Percentiles rank a stretch among this genome's conserved stretches.
phyloP scores from a whole-genome alignment of 805 yeast species.

The Ogataea paraovalis region DNA sequence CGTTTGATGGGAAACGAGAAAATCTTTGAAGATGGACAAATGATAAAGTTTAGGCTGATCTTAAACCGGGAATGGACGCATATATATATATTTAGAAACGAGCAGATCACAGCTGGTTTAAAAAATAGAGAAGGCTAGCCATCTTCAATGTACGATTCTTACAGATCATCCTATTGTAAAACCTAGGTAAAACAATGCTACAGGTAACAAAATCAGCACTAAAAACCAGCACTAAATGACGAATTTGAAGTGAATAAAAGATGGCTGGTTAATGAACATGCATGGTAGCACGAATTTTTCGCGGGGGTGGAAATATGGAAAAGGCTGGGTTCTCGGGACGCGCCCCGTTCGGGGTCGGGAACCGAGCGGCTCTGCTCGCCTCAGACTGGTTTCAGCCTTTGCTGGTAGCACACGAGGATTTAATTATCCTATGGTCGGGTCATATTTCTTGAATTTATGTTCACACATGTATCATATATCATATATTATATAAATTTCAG shows the following conservation, averaged over 20 bases:
- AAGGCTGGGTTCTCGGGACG: neutral
- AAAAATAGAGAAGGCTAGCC: neutral
- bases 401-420: too few species aligned
- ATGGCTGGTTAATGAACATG: neutral
- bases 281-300: neutral
- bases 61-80: neutral
- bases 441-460: too few species aligned
- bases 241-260: neutral
- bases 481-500: too few species aligned
- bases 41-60: neutral
- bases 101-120: neutral
- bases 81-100: slow-evolving; percentile 1
- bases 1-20: too few species aligned
- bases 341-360: neutral
- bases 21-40: too few species aligned
- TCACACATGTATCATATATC: too few species aligned
- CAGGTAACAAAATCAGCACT: neutral
- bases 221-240: neutral
- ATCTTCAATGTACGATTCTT: neutral
- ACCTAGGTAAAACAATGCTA: slow-evolving; percentile 3
- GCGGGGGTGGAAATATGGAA: neutral
- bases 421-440: too few species aligned
- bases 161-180: neutral
- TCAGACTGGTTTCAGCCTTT: too few species aligned
- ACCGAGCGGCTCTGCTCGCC: neutral